Conservation (phyloP, 2,329 filamentous ascomycete species). For the Acarospora socialis region DNA sequence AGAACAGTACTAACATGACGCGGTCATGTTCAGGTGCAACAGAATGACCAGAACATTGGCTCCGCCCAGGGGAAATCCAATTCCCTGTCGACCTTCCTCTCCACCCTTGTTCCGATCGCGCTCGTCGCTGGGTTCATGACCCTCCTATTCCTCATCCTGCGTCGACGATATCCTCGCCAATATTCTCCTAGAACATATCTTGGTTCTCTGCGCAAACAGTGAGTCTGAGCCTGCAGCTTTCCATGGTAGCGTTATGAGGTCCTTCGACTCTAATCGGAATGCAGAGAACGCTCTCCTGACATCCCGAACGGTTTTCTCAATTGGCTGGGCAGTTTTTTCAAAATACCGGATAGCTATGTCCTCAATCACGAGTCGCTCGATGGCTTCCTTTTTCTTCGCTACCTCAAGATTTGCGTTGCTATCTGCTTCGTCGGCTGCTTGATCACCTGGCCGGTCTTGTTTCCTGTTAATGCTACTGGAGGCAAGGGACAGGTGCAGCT, state of each 20-base stretch:
- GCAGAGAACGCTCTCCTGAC: constrained; percentile 12
- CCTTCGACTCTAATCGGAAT: constrained; percentile 17
- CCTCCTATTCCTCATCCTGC: constrained; percentile 16
- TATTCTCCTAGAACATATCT: constrained; percentile 16
- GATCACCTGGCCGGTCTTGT: constrained; percentile 78
- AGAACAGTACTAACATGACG: background rate
- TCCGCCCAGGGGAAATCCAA: constrained; percentile 8
- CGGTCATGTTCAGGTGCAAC: background rate
- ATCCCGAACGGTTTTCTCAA: constrained; percentile 34
- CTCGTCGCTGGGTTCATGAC: constrained; percentile 22
- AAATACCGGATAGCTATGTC: constrained; percentile 57
- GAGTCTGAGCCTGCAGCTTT: constrained; percentile 6
- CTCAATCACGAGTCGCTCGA: constrained; percentile 88
- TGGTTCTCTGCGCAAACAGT: constrained; percentile 14
- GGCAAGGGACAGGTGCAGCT: constrained; percentile 51
- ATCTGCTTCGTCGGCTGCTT: constrained; percentile 72
- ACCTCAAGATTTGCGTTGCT: constrained; percentile 61
- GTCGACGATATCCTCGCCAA: constrained; percentile 10
- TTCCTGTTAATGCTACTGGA: constrained; percentile 80
- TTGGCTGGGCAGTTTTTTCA: constrained; percentile 37
- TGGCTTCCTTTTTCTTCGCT: constrained; percentile 79
- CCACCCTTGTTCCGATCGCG: constrained; percentile 23
- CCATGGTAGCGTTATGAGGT: constrained; percentile 19
- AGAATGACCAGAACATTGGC: constrained; percentile 17
- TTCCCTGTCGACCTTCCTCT: constrained; percentile 22